Base-by-base conservation (phyloP, 768 basidiomycete genomes). In the Tylopilus balloui region DNA sequence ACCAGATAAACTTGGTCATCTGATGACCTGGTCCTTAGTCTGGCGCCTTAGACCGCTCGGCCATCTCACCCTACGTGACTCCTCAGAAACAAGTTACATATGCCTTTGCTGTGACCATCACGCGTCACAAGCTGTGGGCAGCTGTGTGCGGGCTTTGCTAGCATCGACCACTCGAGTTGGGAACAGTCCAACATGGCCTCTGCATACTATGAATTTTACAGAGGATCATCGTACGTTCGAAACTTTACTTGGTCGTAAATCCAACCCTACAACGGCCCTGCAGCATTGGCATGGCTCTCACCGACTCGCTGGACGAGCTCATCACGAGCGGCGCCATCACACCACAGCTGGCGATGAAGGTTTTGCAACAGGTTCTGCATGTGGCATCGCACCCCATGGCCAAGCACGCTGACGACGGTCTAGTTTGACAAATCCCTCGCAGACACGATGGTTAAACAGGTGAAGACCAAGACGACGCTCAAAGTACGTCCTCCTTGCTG, bases 301-400 rank as follows among this genome's bases (percentile, higher is more conserved):
- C 94, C 13, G 96, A 99, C 74, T 93, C 95, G 56, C 81, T 99
- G 60, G 96, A 99, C 72, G 95, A 98, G 72, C 81, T 99, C 57
- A 97, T 99, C 61, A 95, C 93, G 39, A 88, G 87, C 63, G 95
- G 95, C 2, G 84, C 90, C 42, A 99, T 99, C 61, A 95, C 93
- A 17, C 95, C 95, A 12, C 95, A 98, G 72, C 69, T 98, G 58
- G 96, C 95, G n/a, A 92, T 97, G 86, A 91, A 95, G 70, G 92
- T 96, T n/a, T 71, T 98, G 50, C 86, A 88, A 64, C 95, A 97
- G 89, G 95, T 96, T 58, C 54, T 48, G n/a, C 51, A 44, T 44
- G 46, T 47, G 64, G 62, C 27, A 48, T 44, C 34, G 47, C 21
- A 40, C 43, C 15, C 23, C 9, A 13, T 40, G 19, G 43, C 20